phyloP scores from a whole-genome alignment of 192 early-diverging fungal species.

The Spinellus fusiger region DNA sequence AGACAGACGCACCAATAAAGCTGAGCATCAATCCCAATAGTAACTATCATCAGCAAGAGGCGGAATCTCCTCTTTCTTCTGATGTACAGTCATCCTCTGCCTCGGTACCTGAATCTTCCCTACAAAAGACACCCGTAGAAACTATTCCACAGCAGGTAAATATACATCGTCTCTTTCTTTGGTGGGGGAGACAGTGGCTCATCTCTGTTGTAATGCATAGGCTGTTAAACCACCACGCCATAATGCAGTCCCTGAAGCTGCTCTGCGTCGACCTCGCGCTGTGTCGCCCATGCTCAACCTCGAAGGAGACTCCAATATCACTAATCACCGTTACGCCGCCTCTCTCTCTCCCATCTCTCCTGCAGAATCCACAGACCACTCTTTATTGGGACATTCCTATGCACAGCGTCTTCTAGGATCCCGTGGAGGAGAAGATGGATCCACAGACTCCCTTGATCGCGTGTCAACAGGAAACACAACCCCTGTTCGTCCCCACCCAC shows the following conservation, averaged over 20 bases:
- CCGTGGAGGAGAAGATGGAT: neutral
- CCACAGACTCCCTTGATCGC: neutral
- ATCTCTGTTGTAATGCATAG: neutral
- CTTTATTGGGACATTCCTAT: neutral
- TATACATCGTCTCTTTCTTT: neutral
- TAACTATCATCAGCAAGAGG: neutral
- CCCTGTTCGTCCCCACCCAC: neutral
- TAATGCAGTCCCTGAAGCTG: slow-evolving; percentile 16
- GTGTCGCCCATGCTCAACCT: slow-evolving; percentile 6
- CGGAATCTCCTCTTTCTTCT: neutral
- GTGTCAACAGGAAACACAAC: neutral
- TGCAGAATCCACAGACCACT: neutral
- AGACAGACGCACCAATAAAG: neutral
- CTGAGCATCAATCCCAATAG: neutral
- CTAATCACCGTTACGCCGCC: neutral
- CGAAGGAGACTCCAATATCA: neutral
- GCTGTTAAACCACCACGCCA: slow-evolving; percentile 14
- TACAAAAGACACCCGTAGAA: neutral
- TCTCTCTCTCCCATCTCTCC: neutral
- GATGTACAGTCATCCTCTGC: neutral
- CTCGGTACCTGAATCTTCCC: neutral
- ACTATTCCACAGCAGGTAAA: neutral
- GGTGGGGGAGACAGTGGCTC: too few species aligned
- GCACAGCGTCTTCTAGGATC: neutral
- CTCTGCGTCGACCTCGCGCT: slow-evolving; percentile 20